A percentile compares a stretch with the other conserved stretches of the same genome.
These are phyloP conservation scores for Barbarea vulgaris DNA, from an alignment of 345 rosid species.

Conservation along the genomic window DNA sequence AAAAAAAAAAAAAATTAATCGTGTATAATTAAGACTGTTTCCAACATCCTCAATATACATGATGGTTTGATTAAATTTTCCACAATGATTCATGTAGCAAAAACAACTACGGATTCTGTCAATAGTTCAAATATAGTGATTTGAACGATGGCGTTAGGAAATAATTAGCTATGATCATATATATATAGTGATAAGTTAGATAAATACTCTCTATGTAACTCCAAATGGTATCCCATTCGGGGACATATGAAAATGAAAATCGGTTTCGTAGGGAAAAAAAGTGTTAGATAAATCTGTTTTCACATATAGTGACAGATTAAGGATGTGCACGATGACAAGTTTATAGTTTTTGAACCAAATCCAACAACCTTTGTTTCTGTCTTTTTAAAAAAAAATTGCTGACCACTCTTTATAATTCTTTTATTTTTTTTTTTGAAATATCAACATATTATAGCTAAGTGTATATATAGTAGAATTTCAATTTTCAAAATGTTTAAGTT, in stretches of 20 bases:
- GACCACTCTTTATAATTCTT: no score
- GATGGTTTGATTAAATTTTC: not conserved
- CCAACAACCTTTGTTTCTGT: no score
- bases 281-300: not conserved
- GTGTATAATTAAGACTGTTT: constrained; percentile 3
- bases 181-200: not conserved
- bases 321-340: no score
- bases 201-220: no score
- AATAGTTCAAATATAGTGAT: not conserved
- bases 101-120: not conserved
- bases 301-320: not conserved
- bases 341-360: no score
- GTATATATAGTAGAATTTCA: not conserved
- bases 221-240: no score
- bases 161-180: not conserved
- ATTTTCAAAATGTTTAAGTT: not conserved
- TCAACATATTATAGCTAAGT: no score
- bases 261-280: no score
- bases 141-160: not conserved
- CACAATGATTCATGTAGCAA: constrained; percentile 2
- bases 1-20: no score
- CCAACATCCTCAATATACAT: not conserved
- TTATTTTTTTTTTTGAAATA: no score
- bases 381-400: no score
- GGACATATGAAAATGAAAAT: no score